Conservation (phyloP, 2,329 filamentous ascomycete genomes). For the Pseudogymnoascus sp. region DNA sequence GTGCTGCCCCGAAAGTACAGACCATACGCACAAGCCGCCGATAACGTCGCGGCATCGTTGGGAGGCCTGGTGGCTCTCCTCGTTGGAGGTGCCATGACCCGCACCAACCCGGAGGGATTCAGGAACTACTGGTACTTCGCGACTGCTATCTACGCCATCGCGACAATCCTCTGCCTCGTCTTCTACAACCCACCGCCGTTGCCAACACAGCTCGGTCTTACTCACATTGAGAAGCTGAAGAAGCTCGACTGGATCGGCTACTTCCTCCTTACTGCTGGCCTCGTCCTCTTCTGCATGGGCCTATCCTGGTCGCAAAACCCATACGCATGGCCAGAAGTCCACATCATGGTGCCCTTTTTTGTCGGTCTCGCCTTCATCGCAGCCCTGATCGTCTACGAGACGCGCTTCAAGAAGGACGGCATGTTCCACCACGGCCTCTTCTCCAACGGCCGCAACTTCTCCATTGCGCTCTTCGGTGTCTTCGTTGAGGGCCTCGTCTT, state of each 20-base stretch:
- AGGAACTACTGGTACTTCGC: slow-evolving; percentile 32
- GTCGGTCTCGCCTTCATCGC: slow-evolving; percentile 25
- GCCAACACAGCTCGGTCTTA: slow-evolving; percentile 24
- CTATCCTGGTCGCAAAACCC: slow-evolving; percentile 35
- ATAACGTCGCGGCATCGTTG: slow-evolving; percentile 27
- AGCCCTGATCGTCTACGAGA: slow-evolving; percentile 31
- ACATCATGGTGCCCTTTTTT: slow-evolving; percentile 32
- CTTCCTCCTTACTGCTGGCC: slow-evolving; percentile 27
- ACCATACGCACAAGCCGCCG: slow-evolving; percentile 30
- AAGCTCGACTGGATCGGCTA: slow-evolving; percentile 36
- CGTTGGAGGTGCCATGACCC: slow-evolving; percentile 30
- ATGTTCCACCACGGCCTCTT: slow-evolving; percentile 38
- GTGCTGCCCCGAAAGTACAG: slow-evolving; percentile 33
- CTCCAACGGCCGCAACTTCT: slow-evolving; percentile 30
- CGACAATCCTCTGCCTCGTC: slow-evolving; percentile 24
- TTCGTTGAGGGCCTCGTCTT: slow-evolving; percentile 35
- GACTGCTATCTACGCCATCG: slow-evolving; percentile 25
- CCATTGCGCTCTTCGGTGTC: slow-evolving; percentile 30
- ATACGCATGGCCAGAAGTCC: slow-evolving; percentile 32
- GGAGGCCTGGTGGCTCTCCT: slow-evolving; percentile 30
- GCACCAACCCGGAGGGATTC: slow-evolving; percentile 27
- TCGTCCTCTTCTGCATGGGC: slow-evolving; percentile 35
- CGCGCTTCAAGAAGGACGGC: slow-evolving; percentile 31
- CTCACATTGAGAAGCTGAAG: slow-evolving; percentile 28
- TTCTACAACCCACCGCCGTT: slow-evolving; percentile 31